These are phyloP conservation scores for Argentina anserina DNA, from an alignment of 306 rosid species.

Conservation along the genomic window DNA sequence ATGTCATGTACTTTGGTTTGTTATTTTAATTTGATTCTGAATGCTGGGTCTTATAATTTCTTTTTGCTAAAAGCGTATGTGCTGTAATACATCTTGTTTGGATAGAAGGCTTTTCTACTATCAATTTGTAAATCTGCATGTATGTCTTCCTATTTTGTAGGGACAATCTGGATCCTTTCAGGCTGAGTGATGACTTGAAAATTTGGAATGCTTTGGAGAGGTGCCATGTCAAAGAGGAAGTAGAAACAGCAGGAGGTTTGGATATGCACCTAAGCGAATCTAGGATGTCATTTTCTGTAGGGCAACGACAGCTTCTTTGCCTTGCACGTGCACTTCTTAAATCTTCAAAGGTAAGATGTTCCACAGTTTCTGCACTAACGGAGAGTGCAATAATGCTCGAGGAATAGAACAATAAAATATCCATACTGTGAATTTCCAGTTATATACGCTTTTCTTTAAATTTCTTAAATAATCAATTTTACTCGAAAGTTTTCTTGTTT, in stretches of 20 bases:
- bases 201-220: constrained; percentile 81
- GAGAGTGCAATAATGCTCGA: not conserved
- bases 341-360: constrained; percentile 60
- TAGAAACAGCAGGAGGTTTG: constrained; percentile 77
- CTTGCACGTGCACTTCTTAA: constrained; percentile 93
- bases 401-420: not conserved
- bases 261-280: constrained; percentile 63
- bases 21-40: not conserved
- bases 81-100: not conserved
- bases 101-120: not conserved
- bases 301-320: constrained; percentile 94
- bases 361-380: not conserved
- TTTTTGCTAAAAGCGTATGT: not conserved
- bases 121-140: not conserved
- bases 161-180: constrained; percentile 86
- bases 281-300: constrained; percentile 80
- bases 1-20: constrained; percentile 10
- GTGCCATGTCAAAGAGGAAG: constrained; percentile 83
- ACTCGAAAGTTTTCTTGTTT: not conserved
- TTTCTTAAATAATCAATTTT: constrained; percentile 3
- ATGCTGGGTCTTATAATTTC: not conserved
- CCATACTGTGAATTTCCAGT: not conserved
- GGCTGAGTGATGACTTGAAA: constrained; percentile 47
- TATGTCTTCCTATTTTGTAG: constrained; percentile 34
- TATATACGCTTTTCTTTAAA: not conserved